Percentiles rank a stretch among this genome's conserved stretches.
These are phyloP conservation scores for Arthrobotrys megalospora DNA, from an alignment of 2,329 filamentous ascomycete species.

Conservation along the genomic window DNA sequence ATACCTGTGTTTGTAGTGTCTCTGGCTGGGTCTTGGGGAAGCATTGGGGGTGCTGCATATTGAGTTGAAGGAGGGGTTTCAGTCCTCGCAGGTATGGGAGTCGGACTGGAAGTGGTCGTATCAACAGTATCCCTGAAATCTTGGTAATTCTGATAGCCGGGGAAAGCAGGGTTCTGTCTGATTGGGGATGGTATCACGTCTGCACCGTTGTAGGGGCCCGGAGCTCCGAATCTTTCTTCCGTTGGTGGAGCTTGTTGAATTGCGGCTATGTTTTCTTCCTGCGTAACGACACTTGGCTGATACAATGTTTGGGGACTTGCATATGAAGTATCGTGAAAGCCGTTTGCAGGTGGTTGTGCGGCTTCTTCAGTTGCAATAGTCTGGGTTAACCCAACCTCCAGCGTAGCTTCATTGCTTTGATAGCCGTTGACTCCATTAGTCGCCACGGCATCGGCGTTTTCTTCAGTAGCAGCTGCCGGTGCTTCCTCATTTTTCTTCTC, in stretches of 20 bases:
- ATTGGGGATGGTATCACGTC: constrained; percentile 28
- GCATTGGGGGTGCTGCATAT: background rate
- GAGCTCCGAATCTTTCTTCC: background rate
- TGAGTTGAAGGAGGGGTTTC: background rate
- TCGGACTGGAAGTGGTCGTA: background rate
- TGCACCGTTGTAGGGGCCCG: background rate
- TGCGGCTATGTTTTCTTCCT: background rate
- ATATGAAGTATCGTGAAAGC: background rate
- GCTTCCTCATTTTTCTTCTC: background rate
- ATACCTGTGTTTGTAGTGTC: background rate
- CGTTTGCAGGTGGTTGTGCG: background rate
- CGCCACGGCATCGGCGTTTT: too few relatives aligned
- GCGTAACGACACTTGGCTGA: background rate
- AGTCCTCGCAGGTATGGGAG: background rate
- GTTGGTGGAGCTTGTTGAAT: background rate
- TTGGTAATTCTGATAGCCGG: constrained; percentile 41
- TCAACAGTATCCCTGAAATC: constrained; percentile 22
- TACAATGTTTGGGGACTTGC: too few relatives aligned
- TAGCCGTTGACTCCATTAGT: background rate
- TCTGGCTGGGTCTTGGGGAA: background rate
- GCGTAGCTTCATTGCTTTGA: background rate
- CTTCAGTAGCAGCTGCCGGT: background rate
- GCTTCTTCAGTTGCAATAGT: background rate
- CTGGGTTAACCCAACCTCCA: too few relatives aligned
- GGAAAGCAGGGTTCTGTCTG: constrained; percentile 36